Evolutionary conservation across 2,329 filamentous ascomycete species (phyloP).

Genomic region (Colletotrichum acutatum): DNA sequence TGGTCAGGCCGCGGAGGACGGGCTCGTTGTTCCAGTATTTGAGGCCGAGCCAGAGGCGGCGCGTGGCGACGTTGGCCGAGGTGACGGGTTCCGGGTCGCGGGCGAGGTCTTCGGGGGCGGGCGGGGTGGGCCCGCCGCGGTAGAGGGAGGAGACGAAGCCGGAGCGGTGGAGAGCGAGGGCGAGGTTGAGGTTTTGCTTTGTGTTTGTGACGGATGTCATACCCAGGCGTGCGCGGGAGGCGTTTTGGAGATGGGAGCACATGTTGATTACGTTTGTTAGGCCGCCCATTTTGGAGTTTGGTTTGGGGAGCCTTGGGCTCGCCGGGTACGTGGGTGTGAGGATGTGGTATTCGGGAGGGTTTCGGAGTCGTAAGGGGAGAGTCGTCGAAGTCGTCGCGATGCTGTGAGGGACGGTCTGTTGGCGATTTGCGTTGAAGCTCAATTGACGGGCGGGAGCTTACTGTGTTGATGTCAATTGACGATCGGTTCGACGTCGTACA

Average conservation of each 20-base stretch:
- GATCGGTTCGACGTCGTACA: no score
- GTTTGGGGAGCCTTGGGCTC: background rate
- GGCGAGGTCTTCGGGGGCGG: slow-evolving; percentile 57
- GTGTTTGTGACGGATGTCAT: slow-evolving; percentile 85
- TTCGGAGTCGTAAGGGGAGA: background rate
- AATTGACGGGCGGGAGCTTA: background rate
- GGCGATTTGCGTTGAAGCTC: background rate
- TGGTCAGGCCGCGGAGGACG: slow-evolving; percentile 73
- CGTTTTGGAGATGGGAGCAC: slow-evolving; percentile 93
- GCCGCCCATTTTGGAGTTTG: slow-evolving; percentile 33
- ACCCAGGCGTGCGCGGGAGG: slow-evolving; percentile 82
- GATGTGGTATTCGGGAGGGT: background rate
- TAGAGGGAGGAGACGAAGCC: slow-evolving; percentile 86
- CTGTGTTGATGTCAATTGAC: background rate
- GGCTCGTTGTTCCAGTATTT: slow-evolving; percentile 91
- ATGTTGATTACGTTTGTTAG: slow-evolving; percentile 81
- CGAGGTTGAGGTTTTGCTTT: slow-evolving; percentile 81
- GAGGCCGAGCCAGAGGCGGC: slow-evolving; percentile 87
- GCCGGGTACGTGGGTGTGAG: background rate
- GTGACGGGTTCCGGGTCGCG: slow-evolving; percentile 70
- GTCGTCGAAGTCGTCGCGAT: background rate
- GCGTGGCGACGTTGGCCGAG: slow-evolving; percentile 75
- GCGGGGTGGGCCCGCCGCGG: slow-evolving; percentile 70
- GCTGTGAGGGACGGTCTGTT: background rate
- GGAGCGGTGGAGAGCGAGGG: slow-evolving; percentile 81